Conservation (phyloP, 1,284 basidiomycete species). For the Rhodotorula sp. region DNA sequence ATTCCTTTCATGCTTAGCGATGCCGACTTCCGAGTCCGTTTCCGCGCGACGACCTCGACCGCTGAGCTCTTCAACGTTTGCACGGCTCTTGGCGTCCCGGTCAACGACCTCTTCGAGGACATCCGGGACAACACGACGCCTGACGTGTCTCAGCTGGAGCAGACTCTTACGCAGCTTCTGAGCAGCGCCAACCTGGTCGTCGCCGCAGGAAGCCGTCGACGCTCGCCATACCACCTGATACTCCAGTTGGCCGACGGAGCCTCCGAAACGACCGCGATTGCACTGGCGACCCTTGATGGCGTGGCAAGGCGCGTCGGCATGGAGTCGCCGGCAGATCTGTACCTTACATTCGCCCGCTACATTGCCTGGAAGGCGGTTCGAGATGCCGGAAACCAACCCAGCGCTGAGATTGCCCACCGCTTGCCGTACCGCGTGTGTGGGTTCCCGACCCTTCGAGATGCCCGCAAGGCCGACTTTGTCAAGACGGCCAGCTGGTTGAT, state of each 20-base stretch:
- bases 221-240: constrained; percentile 83
- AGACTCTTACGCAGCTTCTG: constrained; percentile 68
- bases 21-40: constrained; percentile 78
- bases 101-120: constrained; percentile 35
- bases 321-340: constrained; percentile 62
- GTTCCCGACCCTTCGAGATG: constrained; percentile 57
- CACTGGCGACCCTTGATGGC: constrained; percentile 61
- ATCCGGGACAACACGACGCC: constrained; percentile 26
- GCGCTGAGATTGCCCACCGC: constrained; percentile 52
- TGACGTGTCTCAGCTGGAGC: constrained; percentile 61
- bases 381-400: constrained; percentile 52
- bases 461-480: constrained; percentile 27
- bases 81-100: constrained; percentile 16
- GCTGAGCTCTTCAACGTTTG: constrained; percentile 56
- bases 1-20: constrained; percentile 63
- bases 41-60: constrained; percentile 65
- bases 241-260: constrained; percentile 58
- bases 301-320: constrained; percentile 71
- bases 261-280: constrained; percentile 25
- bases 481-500: constrained; percentile 28
- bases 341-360: constrained; percentile 73
- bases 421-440: constrained; percentile 71
- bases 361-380: constrained; percentile 51
- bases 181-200: constrained; percentile 72
- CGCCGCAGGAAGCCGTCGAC: constrained; percentile 71